Evolutionary conservation across 2,329 filamentous ascomycete species (phyloP).

Genomic region (Chrysosporium queenslandicum): DNA sequence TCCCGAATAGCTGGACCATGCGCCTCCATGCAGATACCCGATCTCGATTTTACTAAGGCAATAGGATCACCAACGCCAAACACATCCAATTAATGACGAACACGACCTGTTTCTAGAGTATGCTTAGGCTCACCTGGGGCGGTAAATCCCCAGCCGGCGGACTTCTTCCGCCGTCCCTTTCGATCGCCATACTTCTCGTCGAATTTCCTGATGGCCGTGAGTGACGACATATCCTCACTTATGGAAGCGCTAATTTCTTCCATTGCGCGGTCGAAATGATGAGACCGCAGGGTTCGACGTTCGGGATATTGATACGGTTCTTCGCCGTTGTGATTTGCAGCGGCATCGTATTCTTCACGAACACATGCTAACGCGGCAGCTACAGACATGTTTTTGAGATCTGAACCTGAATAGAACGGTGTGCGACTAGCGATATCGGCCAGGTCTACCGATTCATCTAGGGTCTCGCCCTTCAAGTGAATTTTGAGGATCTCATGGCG

Average conservation of each 20-base stretch:
- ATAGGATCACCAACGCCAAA: not conserved
- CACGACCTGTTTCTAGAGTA: constrained; percentile 16
- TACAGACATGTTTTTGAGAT: constrained; percentile 44
- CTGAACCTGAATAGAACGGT: constrained; percentile 43
- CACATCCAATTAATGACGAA: constrained; percentile 14
- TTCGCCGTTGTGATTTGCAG: constrained; percentile 28
- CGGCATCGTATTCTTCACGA: constrained; percentile 38
- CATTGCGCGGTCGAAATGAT: constrained; percentile 78
- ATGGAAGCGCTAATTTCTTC: constrained; percentile 86
- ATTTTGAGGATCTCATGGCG: constrained; percentile 41
- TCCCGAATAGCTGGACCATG: not conserved
- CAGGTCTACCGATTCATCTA: constrained; percentile 36
- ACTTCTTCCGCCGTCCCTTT: constrained; percentile 55
- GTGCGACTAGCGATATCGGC: constrained; percentile 38
- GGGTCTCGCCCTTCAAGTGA: constrained; percentile 40
- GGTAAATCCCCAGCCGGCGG: constrained; percentile 41
- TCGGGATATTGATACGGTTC: constrained; percentile 54
- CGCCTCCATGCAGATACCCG: not conserved
- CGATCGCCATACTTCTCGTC: constrained; percentile 90
- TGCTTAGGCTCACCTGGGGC: constrained; percentile 10
- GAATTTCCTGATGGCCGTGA: constrained; percentile 83
- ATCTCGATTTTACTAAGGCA: not conserved
- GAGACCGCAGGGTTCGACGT: constrained; percentile 52
- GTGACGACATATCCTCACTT: constrained; percentile 80
- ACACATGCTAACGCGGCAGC: constrained; percentile 43